Percentiles rank a stretch among this genome's conserved stretches.
phyloP scores from a whole-genome alignment of 169 alveolate species.

The Prorocentrum cordatum region DNA sequence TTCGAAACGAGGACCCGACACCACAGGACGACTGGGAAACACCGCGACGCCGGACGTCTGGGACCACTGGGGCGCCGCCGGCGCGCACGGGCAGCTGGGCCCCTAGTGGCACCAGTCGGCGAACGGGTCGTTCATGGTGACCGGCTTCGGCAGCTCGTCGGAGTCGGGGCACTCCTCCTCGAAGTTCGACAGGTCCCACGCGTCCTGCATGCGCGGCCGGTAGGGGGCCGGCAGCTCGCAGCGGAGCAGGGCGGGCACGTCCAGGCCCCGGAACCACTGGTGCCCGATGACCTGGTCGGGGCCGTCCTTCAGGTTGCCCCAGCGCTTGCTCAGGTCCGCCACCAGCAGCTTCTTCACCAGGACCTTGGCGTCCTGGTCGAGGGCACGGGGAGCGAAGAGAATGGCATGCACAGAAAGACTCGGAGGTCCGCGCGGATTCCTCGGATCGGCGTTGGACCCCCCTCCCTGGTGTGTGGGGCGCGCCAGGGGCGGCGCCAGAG shows the following conservation, averaged over 20 bases:
- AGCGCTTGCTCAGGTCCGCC: constrained; percentile 90
- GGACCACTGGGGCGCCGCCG: neutral
- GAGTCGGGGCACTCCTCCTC: constrained; percentile 71
- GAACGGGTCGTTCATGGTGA: constrained; percentile 71
- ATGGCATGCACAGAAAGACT: neutral
- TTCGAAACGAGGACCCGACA: neutral
- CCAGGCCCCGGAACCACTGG: neutral
- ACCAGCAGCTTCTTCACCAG: constrained; percentile 87
- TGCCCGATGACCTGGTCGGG: too few relatives aligned
- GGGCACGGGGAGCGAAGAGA: neutral
- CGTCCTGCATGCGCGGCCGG: neutral
- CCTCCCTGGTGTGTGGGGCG: neutral
- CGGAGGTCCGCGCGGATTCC: neutral
- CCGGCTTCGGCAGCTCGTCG: constrained; percentile 69
- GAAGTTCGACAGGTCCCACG: constrained; percentile 51
- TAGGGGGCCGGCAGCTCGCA: neutral
- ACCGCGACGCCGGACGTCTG: too few relatives aligned
- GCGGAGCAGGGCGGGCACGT: neutral
- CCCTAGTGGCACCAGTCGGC: constrained; percentile 70
- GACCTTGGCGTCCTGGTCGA: neutral
- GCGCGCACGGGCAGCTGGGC: too few relatives aligned
- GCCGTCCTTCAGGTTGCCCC: constrained; percentile 73
- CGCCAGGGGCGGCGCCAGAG: neutral
- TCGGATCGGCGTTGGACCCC: neutral
- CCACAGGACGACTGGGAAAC: too few relatives aligned